Conservation (phyloP, 208 protist genomes). For the Balamuthia mandrillaris region DNA sequence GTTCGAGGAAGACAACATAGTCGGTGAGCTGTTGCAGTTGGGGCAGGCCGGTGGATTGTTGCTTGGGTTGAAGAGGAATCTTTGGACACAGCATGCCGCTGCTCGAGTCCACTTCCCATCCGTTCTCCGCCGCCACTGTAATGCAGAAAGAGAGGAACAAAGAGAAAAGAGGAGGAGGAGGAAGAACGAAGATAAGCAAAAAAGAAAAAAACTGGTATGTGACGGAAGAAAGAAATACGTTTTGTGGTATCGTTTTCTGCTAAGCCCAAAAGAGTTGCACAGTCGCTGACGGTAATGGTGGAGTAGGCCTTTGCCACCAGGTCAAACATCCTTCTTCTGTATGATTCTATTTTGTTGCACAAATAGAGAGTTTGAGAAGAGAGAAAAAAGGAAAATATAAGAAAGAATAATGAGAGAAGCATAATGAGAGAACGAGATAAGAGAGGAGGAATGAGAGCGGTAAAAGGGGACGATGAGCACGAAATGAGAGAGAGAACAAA, state of each 20-base stretch:
- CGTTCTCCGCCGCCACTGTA: constrained; percentile 33
- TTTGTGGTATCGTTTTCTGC: constrained; percentile 4
- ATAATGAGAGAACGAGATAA: no score
- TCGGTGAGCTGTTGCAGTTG: constrained; percentile 41
- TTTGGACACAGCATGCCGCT: background rate
- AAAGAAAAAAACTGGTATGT: background rate
- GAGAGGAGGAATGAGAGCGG: no score
- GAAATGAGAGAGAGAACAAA: no score
- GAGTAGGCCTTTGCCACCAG: constrained; percentile 26
- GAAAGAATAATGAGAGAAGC: no score
- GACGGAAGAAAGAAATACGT: no score
- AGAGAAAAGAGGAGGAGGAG: background rate
- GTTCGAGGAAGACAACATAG: constrained; percentile 41
- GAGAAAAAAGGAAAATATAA: no score
- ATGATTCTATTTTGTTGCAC: no score
- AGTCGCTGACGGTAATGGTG: constrained; percentile 11
- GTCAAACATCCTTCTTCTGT: constrained; percentile 11
- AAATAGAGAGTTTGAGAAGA: no score
- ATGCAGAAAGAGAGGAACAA: background rate
- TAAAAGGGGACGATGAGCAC: no score
- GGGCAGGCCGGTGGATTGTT: background rate
- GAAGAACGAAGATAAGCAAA: background rate
- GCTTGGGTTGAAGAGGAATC: background rate
- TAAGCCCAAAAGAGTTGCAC: background rate
- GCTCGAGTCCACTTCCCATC: background rate